phyloP scores from a whole-genome alignment of 2,329 filamentous ascomycete genomes.

The Neopestalotiopsis rosae region DNA sequence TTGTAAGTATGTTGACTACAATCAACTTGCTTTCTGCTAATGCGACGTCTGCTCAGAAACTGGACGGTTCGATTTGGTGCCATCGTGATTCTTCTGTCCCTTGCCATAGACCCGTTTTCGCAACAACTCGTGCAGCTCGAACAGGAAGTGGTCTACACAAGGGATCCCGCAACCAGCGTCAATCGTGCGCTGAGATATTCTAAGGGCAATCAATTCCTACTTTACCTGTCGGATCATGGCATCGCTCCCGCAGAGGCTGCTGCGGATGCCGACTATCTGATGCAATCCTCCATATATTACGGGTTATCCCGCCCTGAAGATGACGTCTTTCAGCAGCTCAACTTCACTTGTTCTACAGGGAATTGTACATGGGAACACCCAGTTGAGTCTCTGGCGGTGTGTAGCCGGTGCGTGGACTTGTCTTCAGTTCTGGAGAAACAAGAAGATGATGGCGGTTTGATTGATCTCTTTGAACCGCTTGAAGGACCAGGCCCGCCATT shows the following conservation, averaged over 20 bases:
- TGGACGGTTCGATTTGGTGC: background rate
- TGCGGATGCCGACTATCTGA: conserved; percentile 1
- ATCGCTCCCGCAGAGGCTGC: background rate
- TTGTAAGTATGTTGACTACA: background rate
- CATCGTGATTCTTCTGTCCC: background rate
- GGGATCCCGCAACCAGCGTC: background rate
- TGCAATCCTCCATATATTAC: conserved; percentile 8
- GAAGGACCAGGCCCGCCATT: background rate
- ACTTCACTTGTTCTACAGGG: background rate
- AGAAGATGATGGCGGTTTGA: background rate
- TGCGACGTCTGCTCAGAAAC: background rate
- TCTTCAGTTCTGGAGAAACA: background rate
- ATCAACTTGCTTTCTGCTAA: background rate
- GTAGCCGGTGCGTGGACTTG: conserved; percentile 10
- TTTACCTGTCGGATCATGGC: background rate
- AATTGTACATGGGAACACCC: conserved; percentile 13
- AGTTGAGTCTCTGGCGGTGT: conserved; percentile 12
- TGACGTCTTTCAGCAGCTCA: background rate
- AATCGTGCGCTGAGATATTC: background rate
- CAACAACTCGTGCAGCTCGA: conserved; percentile 11
- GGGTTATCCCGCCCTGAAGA: background rate
- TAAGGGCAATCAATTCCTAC: background rate
- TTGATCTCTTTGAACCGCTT: too few species aligned
- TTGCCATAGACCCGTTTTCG: conserved; percentile 10
- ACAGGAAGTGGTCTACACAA: background rate